Evolutionary conservation across 306 rosid genomes (phyloP), one percentile per base, ranked within the genome.

Genomic region (Cucurbita argyrosperma): DNA sequence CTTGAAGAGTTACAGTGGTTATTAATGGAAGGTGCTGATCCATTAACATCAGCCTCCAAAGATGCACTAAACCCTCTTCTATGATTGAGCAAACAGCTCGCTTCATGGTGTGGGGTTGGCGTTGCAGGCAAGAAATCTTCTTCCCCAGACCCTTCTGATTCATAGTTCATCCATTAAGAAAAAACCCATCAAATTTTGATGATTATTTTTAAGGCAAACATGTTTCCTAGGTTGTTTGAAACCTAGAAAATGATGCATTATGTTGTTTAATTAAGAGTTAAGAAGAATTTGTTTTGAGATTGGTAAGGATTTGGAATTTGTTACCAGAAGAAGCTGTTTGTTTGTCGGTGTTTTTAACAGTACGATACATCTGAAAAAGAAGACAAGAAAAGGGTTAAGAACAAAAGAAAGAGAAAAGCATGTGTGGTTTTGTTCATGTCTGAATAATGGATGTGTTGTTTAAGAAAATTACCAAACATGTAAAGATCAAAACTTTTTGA

Each of bases 321-420:
- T 13, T 73, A 92, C 98, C 98, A 78, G 96, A 87, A 78, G 96
- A 88, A 79, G 87, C 87, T 75, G 87, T 86, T 74, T 90, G 96
- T 76, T 86, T 90, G 90, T 90, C 98, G 77, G 98, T 88, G 81
- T 87, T 92, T 86, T 88, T 92, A 53, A 92, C 96, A 80, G 98
- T 92, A 65, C 98, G 72, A 83, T 88, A 92, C 98, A 92, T 92
- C 98, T 90, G 90, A 18, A 73, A 73, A 77, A 72, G 74, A 77
- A 79, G 66, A 68, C 66, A 70, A 56, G 72, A 50, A 38, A 30
- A 30, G 35, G 35, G 35, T 30, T 30, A 3, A 18, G 50, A 42
- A 42, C 50, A 64, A 66, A 45, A 66, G 5, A n/a, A 45, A 66
- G 5, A n/a, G 6, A 16, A 40, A 40, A 14, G 10, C 13, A 8